These are phyloP conservation scores for Chimonanthus praecox DNA, from an alignment of 164 flowering plant genomes.

Conservation along the genomic window DNA sequence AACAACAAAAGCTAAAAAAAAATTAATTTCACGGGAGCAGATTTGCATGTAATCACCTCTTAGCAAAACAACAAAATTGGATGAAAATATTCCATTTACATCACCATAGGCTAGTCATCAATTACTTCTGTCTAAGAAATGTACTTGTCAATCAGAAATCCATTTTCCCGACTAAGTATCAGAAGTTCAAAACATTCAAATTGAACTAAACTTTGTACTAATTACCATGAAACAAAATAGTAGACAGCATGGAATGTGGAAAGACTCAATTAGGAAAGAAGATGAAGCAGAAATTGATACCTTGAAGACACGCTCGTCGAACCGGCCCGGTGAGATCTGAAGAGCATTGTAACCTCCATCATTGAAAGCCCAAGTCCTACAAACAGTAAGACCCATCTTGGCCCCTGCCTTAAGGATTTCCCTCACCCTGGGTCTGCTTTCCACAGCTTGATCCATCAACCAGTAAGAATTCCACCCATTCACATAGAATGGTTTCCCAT, in stretches of 20 bases:
- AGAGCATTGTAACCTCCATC: constrained; percentile 91
- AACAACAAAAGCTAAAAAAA: too few relatives aligned
- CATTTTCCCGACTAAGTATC: neutral
- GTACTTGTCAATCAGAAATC: neutral
- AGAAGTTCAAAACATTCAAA: neutral
- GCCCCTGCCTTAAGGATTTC: constrained; percentile 69
- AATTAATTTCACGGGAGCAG: neutral
- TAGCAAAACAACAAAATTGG: neutral
- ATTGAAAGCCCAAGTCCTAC: constrained; percentile 99
- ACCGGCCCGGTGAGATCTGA: constrained; percentile 78
- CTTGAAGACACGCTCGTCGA: constrained; percentile 67
- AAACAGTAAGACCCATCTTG: constrained; percentile 92
- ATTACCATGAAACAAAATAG: neutral
- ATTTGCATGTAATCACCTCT: neutral
- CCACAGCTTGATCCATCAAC: constrained; percentile 86
- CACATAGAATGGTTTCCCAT: constrained; percentile 62
- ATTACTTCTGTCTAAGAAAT: neutral
- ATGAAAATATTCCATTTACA: neutral
- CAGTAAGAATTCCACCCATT: constrained; percentile 98
- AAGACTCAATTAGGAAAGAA: neutral
- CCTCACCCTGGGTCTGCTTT: constrained; percentile 52
- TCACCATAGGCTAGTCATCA: neutral
- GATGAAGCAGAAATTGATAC: constrained; percentile 27
- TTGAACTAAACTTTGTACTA: neutral
- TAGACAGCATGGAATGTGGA: neutral